Evolutionary conservation across 202 grass and related monocot genomes (phyloP).

Genomic region (Digitaria exilis): DNA sequence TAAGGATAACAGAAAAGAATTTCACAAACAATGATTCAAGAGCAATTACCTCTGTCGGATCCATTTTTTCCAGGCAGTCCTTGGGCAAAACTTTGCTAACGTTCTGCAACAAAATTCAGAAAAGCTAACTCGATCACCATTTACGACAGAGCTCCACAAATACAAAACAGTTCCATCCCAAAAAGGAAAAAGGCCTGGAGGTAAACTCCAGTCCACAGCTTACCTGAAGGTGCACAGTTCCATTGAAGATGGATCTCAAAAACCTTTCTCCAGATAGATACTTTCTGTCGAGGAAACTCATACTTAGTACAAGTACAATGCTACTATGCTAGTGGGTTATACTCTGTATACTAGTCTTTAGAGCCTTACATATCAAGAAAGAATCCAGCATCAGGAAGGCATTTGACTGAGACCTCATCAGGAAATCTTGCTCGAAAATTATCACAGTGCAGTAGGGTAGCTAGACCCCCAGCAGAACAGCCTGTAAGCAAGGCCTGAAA

Average conservation of each 20-base stretch:
- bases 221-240: constrained; percentile 67
- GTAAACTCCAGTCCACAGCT: neutral
- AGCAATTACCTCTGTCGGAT: constrained; percentile 2
- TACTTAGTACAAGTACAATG: constrained; percentile 7
- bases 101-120: constrained; percentile 29
- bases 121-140: neutral
- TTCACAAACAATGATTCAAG: neutral
- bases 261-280: constrained; percentile 51
- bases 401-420: constrained; percentile 57
- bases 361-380: constrained; percentile 68
- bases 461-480: constrained; percentile 72
- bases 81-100: constrained; percentile 40
- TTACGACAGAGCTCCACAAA: neutral
- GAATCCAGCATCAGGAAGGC: constrained; percentile 71
- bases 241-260: constrained; percentile 40
- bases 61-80: constrained; percentile 36
- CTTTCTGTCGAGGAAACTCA: constrained; percentile 31
- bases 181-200: neutral
- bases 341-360: neutral
- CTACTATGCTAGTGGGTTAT: neutral
- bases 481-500: constrained; percentile 71
- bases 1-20: neutral
- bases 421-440: constrained; percentile 54
- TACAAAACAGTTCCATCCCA: neutral
- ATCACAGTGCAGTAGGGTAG: constrained; percentile 67